phyloP scores from a whole-genome alignment of 73 alveolate species.

The Paramecium primaurelia region DNA sequence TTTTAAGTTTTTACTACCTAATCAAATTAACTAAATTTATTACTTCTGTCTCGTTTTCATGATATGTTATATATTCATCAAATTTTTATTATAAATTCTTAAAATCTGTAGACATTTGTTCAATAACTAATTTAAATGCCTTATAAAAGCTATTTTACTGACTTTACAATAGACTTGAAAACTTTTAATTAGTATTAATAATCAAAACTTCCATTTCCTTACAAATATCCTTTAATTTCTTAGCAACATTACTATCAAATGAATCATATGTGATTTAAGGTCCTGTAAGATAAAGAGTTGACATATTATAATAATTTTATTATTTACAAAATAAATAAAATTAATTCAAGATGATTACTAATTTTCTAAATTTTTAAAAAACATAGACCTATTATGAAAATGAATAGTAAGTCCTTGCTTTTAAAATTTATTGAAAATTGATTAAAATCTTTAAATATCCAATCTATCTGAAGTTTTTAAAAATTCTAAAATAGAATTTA shows the following conservation, averaged over 20 bases:
- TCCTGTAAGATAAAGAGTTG: not conserved
- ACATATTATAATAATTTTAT: not conserved
- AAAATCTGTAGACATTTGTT: slow-evolving; percentile 11
- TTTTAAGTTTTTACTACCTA: slow-evolving; percentile 15
- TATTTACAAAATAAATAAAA: not conserved
- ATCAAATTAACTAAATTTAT: not conserved
- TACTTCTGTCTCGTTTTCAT: slow-evolving; percentile 38
- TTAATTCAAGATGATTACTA: not conserved
- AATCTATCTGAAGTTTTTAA: not conserved
- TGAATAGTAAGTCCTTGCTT: not conserved
- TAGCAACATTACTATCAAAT: not conserved
- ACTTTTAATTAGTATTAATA: not conserved
- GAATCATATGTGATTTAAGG: not conserved
- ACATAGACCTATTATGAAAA: not conserved
- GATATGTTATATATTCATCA: not conserved
- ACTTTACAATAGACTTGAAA: not conserved
- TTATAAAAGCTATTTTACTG: not conserved
- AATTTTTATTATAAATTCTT: slow-evolving; percentile 22
- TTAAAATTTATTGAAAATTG: not conserved
- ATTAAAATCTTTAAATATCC: not conserved
- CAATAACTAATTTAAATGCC: slow-evolving; percentile 15
- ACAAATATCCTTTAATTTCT: slow-evolving; percentile 2
- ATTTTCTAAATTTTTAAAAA: not conserved
- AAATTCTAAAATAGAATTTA: not conserved
- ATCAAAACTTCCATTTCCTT: slow-evolving; percentile 19